Base-by-base conservation (phyloP, 441 rosid genomes). In the Biscutella laevigata region DNA sequence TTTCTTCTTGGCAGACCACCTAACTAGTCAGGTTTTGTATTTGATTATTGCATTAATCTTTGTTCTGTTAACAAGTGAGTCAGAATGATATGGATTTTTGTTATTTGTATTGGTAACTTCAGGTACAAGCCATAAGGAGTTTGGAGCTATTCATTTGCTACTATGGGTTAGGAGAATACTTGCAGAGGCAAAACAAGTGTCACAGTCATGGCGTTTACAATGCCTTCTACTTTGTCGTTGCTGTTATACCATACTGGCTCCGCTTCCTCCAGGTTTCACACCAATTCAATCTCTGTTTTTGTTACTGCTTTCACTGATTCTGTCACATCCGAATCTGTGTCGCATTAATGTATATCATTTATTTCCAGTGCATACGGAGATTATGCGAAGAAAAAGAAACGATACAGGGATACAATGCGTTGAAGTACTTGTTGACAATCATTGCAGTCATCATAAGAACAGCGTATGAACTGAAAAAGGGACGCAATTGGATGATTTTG, bases 51-150 rank as follows among this genome's bases (percentile, higher is more conserved):
- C 14, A 36, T 35, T 38, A 11, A 4, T 44, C 40, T 20, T 2
- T 28, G 7, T 50, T 20, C 27, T 21, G 33, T 28, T 8, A 28
- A 7, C 7, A 6, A 13, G 36, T 44, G 19, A 36, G 0, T 25
- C 14, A 1, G 4, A 6, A 17, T 37, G 13, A 29, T 42, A 17
- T 17, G 20, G 20, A 17, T 17, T 17, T 17, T n/a, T 61, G 41
- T 25, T 25, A 11, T 30, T 19, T 37, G 29, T 49, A 7, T 57
- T 68, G 38, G 13, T 28, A 17, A 47, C 22, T 35, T 32, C 72
- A 84, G 89, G 67, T 85, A 47, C 85, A 73, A 61, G 82, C 90
- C n/a, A 60, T 82, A 50, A 69, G 85, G 41, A 63, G 87, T 62
- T 54, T 82, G 28, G 87, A 78, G 58, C 70, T 85, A 55, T 82